Evolutionary conservation across 768 basidiomycete genomes (phyloP).

Genomic region (Leccinum disarticulatum): DNA sequence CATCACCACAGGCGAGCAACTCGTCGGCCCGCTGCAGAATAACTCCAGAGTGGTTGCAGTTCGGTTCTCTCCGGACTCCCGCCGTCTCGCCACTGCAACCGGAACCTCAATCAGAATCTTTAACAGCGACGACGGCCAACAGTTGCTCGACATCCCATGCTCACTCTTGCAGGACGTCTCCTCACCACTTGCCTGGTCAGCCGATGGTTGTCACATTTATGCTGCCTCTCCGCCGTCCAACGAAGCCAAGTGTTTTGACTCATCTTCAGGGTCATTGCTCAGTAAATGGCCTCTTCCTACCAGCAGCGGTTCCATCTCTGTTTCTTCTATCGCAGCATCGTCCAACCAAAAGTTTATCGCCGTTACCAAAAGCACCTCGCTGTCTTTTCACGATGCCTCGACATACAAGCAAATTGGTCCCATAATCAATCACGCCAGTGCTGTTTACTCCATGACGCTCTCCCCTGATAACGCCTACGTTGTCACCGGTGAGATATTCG

Average conservation of each 20-base stretch:
- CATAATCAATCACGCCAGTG: background rate
- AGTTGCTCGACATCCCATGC: background rate
- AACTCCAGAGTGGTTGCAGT: background rate
- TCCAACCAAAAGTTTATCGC: background rate
- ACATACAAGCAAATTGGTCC: background rate
- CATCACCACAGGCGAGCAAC: background rate
- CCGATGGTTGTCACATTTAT: background rate
- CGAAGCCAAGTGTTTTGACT: background rate
- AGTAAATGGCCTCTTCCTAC: background rate
- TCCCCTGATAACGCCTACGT: background rate
- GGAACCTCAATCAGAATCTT: background rate
- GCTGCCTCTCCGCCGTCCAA: background rate
- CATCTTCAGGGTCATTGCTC: background rate
- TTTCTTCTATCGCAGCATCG: background rate
- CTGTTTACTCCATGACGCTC: background rate
- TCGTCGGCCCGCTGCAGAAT: background rate
- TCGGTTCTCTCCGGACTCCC: background rate
- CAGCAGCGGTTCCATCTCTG: accelerated
- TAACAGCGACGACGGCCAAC: background rate
- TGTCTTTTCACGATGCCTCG: background rate
- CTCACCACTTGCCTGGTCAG: background rate
- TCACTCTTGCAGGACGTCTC: background rate
- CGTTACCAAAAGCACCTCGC: background rate
- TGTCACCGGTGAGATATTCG: background rate
- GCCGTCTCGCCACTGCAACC: background rate